Conservation (phyloP, 306 rosid species). For the Senna tora region DNA sequence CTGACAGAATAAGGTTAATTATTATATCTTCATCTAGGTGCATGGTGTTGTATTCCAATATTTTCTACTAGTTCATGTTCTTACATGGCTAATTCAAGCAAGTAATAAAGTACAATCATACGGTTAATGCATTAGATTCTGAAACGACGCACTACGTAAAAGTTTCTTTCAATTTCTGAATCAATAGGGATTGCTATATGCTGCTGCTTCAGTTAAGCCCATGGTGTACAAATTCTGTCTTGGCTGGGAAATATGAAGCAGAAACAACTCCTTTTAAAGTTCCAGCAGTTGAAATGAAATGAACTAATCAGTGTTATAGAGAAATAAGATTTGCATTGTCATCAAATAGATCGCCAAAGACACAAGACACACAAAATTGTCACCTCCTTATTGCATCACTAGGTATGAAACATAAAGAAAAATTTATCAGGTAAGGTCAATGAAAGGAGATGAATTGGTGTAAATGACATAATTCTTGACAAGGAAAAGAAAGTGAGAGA, state of each 20-base stretch:
- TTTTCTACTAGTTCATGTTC: background rate
- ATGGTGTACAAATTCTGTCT: constrained; percentile 13
- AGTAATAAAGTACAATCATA: background rate
- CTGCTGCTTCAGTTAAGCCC: constrained; percentile 25
- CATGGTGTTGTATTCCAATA: background rate
- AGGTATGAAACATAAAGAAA: too few relatives aligned
- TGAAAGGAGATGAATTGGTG: background rate
- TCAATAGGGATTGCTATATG: background rate
- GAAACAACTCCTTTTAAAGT: background rate
- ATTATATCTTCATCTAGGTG: background rate
- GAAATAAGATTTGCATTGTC: background rate
- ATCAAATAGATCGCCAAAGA: too few relatives aligned
- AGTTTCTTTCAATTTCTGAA: constrained; percentile 33
- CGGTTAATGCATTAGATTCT: constrained; percentile 4
- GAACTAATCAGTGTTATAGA: background rate
- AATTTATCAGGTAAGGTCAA: background rate
- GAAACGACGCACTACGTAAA: background rate
- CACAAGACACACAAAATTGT: too few relatives aligned
- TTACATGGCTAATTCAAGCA: background rate
- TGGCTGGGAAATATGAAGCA: constrained; percentile 22
- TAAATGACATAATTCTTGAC: background rate
- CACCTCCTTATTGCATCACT: too few relatives aligned
- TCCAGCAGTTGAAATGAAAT: background rate
- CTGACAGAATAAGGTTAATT: background rate
- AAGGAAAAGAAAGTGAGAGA: background rate